Base-by-base conservation (phyloP, 169 alveolate genomes). In the Plasmodium relictum region DNA sequence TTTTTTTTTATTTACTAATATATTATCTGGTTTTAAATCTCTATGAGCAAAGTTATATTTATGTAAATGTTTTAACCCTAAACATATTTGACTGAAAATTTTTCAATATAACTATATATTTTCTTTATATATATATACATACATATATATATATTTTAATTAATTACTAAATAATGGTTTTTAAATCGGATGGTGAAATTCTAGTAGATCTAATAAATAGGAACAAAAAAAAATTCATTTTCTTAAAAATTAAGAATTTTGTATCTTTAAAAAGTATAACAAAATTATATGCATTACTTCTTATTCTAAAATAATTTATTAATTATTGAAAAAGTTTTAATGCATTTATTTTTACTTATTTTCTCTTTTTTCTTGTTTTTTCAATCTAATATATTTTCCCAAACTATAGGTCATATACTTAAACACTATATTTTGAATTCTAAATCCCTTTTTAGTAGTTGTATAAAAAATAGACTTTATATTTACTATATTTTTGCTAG, bases 1-100 rank as follows among this genome's bases (percentile, higher is more conserved):
- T n/a, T n/a, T n/a, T n/a, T n/a, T n/a, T n/a, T n/a, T n/a, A n/a
- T n/a, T n/a, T 52, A 93, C 96, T 86, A 93, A 76, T 18, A 93
- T 74, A 62, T 93, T 93, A 85, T 93, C 96, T 61, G 96, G 96
- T 68, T 93, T 93, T 65, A 93, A 74, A 61, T 93, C 96, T 22
- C 96, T 72, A 88, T 93, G 96, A 12, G 93, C 94, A 39, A 93
- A 70, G 45, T 92, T 93, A 44, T 94, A 48, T 18, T 73, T 90
- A 31, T 93, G 96, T 37, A 93, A 26, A 56, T 93, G 92, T 63
- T 88, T 56, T 10, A 93, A 71, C 16, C 96, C 96, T 63, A 74
- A 50, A 58, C 88, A 72, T 48, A 93, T 94, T 39, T 93, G 91
- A 61, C 96, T 93, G 62, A 41, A 74, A 22, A 22, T 54, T 42